phyloP scores from a whole-genome alignment of 257 asterid genomes.

The Hygrophila difformis region DNA sequence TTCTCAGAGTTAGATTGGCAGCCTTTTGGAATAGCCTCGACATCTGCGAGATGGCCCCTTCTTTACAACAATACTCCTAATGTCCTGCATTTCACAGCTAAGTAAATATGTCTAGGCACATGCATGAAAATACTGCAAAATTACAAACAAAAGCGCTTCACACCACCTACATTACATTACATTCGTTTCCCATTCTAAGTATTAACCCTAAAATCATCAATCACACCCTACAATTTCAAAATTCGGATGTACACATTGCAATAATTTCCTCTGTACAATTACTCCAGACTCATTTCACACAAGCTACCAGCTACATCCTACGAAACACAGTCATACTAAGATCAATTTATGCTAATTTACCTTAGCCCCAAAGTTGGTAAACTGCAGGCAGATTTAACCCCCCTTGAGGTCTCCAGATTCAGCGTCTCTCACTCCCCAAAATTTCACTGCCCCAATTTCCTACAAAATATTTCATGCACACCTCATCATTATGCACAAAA shows the following conservation, averaged over 20 bases:
- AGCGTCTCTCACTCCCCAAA: constrained; percentile 14
- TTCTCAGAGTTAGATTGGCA: constrained; percentile 36
- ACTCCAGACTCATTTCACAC: constrained; percentile 3
- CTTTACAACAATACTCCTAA: constrained; percentile 22
- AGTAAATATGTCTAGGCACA: constrained; percentile 16
- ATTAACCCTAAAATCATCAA: constrained; percentile 4
- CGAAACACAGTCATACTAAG: not conserved
- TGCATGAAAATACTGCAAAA: not conserved
- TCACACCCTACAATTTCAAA: not conserved
- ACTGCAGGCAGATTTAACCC: constrained; percentile 19
- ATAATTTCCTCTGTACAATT: constrained; percentile 4
- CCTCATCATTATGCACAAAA: constrained; percentile 13
- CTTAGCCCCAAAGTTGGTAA: constrained; percentile 22
- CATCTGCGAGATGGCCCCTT: constrained; percentile 47
- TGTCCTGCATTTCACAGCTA: constrained; percentile 31
- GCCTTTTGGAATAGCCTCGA: constrained; percentile 37
- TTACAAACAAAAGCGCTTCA: not conserved
- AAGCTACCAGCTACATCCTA: constrained; percentile 9
- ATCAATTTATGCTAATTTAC: constrained; percentile 12
- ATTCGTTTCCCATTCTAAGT: not conserved
- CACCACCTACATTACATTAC: not conserved
- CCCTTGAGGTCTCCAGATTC: constrained; percentile 14
- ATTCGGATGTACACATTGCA: not conserved
- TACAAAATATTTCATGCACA: constrained; percentile 7
- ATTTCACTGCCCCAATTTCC: constrained; percentile 16